Conservation (phyloP, 1,284 basidiomycete genomes). For the Leccinum subspadiceum region DNA sequence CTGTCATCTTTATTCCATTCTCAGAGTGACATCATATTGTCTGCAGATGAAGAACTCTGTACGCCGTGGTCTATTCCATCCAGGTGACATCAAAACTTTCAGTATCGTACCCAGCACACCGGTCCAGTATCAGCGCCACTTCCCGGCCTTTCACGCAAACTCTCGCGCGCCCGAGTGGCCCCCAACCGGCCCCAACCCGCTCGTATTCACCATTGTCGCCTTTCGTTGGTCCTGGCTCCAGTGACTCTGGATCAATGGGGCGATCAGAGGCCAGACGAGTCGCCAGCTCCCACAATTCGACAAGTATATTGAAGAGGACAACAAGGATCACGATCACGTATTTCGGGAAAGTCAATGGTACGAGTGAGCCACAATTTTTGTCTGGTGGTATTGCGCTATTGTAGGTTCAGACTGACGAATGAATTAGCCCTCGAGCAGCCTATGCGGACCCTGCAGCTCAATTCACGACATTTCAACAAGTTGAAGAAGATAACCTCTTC, state of each 20-base stretch:
- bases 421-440: constrained; percentile 54
- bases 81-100: constrained; percentile 79
- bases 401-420: background rate
- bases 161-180: constrained; percentile 42
- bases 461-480: constrained; percentile 19
- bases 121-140: constrained; percentile 66
- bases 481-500: too few species aligned
- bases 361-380: constrained; percentile 43
- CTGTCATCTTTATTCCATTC: background rate
- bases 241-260: constrained; percentile 56
- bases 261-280: constrained; percentile 55
- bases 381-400: background rate
- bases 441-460: constrained; percentile 75
- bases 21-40: background rate
- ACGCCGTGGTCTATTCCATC: constrained; percentile 78
- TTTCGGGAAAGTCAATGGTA: constrained; percentile 67
- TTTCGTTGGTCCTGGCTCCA: constrained; percentile 42
- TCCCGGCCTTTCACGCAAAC: constrained; percentile 45
- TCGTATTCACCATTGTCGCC: constrained; percentile 57
- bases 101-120: constrained; percentile 50
- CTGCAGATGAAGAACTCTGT: constrained; percentile 67
- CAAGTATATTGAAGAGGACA: constrained; percentile 82
- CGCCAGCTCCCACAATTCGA: constrained; percentile 59
- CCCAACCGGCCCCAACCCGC: constrained; percentile 26
- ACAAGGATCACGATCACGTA: constrained; percentile 91